A percentile compares a stretch with the other conserved stretches of the same genome.
phyloP scores from a whole-genome alignment of 1,284 basidiomycete genomes.

The Amylostereum chailletii region DNA sequence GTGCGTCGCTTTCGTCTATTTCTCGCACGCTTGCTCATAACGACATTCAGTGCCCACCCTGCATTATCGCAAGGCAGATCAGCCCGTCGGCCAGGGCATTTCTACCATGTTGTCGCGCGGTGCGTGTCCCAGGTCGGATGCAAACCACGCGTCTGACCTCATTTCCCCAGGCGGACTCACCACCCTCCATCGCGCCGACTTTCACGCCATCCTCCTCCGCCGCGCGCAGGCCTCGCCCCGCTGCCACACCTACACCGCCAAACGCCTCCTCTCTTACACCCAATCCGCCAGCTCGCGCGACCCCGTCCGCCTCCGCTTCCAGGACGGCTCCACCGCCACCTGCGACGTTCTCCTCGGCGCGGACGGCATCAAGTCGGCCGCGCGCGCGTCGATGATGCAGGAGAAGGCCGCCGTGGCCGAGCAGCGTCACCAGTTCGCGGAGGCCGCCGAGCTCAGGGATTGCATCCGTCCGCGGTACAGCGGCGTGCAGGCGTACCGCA shows the following conservation, averaged over 20 bases:
- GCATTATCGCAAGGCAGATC: slow-evolving; percentile 24
- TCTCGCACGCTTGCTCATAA: not conserved
- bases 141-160: not conserved
- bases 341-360: slow-evolving; percentile 41
- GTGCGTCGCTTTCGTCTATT: not conserved
- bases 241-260: slow-evolving; percentile 25
- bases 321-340: slow-evolving; percentile 28
- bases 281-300: slow-evolving; percentile 15
- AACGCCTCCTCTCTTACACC: slow-evolving; percentile 29
- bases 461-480: slow-evolving; percentile 27
- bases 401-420: slow-evolving; percentile 13
- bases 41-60: slow-evolving; percentile 18
- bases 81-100: slow-evolving; percentile 21
- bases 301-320: slow-evolving; percentile 29
- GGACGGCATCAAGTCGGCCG: slow-evolving; percentile 30
- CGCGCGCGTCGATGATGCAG: slow-evolving; percentile 16
- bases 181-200: slow-evolving; percentile 34
- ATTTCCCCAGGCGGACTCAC: slow-evolving; percentile 26
- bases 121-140: slow-evolving; percentile 9
- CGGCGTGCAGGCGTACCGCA: slow-evolving; percentile 30
- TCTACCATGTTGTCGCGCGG: slow-evolving; percentile 22
- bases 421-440: slow-evolving; percentile 9
- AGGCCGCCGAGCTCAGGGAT: slow-evolving; percentile 12
- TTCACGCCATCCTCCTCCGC: slow-evolving; percentile 29
- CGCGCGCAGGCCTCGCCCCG: slow-evolving; percentile 18